Evolutionary conservation across 2,329 filamentous ascomycete genomes (phyloP), one percentile per base, ranked within the genome.

Genomic region (Aspergillus luchuensis): DNA sequence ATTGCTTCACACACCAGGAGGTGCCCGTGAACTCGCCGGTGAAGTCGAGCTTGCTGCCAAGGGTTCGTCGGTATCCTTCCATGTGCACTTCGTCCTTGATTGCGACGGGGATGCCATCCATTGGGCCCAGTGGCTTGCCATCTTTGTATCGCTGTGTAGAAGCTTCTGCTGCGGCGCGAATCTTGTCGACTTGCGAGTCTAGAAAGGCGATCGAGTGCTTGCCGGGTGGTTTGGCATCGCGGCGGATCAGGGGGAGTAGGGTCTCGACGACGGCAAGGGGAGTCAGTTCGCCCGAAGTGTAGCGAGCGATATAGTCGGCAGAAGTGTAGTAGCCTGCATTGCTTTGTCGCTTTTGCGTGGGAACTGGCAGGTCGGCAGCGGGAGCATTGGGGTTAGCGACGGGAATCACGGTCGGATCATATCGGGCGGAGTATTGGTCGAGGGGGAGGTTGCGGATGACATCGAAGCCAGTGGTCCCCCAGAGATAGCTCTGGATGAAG

Each of bases 101-200:
- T 0, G 89, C 90, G 52, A 96, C 85, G 0, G 92, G 92, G 1
- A 96, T 86, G 11, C 92, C 92, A 69, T 97, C 92, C 7, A 96
- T 79, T 5, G 91, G 78, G 11, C 91, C 83, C 15, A 92, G 74
- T 0, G 87, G 83, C 63, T 83, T 82, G 0, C 90, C 89, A 15
- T 82, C 79, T 60, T 86, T 85, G 75, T 90, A 96, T 49, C 92
- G 82, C 71, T 85, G 81, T 0, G 91, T 90, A 1, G 91, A 95
- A 7, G 85, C 89, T 67, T 83, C 83, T 0, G 92, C 92, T 0
- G 91, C 89, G 38, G 84, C 83, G 4, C 87, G 80, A 1, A 90
- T 85, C 17, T 85, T 76, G 21, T 90, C 85, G 8, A 82, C 82
- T 57, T 89, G 84, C 45, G 83, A 85, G 56, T 89, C 85, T n/a